These are phyloP conservation scores for Sesbania bispinosa DNA, from an alignment of 306 rosid genomes.

Conservation along the genomic window DNA sequence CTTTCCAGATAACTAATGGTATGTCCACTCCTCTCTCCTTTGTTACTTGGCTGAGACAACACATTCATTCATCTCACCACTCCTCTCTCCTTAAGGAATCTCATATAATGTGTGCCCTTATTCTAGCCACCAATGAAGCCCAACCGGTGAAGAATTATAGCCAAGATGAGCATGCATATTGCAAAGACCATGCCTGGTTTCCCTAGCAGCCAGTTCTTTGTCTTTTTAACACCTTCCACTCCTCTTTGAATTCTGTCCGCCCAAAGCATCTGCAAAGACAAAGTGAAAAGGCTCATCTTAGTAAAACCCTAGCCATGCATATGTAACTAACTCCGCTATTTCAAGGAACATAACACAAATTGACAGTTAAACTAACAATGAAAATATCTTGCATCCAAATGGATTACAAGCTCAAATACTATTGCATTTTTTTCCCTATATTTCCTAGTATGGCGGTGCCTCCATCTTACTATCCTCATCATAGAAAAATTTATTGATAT, in stretches of 20 bases:
- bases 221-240: conserved; percentile 72
- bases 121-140: conserved; percentile 86
- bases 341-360: background rate
- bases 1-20: conserved; percentile 16
- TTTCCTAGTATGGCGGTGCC: background rate
- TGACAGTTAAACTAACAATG: background rate
- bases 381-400: conserved; percentile 1
- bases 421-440: background rate
- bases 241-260: conserved; percentile 85
- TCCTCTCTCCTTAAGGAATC: background rate
- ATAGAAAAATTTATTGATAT: background rate
- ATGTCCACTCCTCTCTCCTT: conserved; percentile 13
- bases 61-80: background rate
- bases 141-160: conserved; percentile 71
- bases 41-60: conserved; percentile 11
- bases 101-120: background rate
- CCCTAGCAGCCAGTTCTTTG: conserved; percentile 87
- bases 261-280: conserved; percentile 81
- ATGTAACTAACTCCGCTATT: no score
- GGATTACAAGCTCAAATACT: conserved; percentile 10
- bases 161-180: conserved; percentile 78
- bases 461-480: background rate
- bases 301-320: background rate
- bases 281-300: conserved; percentile 7
- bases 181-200: conserved; percentile 77